Base-by-base conservation (phyloP, 2,329 filamentous ascomycete species). In the Cyclaneusma minus region DNA sequence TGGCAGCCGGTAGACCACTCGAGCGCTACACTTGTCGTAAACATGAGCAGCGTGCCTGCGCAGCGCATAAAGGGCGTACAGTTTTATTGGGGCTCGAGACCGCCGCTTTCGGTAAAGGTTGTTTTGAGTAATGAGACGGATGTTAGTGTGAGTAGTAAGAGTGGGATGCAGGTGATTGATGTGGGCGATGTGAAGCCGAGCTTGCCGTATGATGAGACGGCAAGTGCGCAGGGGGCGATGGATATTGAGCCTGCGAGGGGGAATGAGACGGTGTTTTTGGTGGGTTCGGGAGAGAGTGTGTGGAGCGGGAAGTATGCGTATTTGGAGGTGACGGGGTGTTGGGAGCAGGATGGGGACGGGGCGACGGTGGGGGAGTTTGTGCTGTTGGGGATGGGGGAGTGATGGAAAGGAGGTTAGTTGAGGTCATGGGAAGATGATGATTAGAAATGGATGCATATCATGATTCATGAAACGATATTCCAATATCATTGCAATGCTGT, bases 1-100 rank as follows among this genome's bases (percentile, higher is more conserved):
- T 81, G 74, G 74, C 71, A 78, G 40, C 72, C 74, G 0, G 41
- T 50, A 6, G 54, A 61, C 2, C 64, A 66, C 25, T 49, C 47
- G 1, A 54, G 60, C 4, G 56, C 63, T 15, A 62, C 62, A 4
- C 41, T 80, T 9, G 68, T 65, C 1, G 59, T 81, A 22, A 55
- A 65, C 13, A 52, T 71, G 21, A 40, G 41, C 3, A 25, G 36
- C 10, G 27, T 39, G 22, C 22, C 52, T 3, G 52, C 49, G 29
- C 43, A 54, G 13, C 58, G 51, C 1, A 49, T 68, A 24, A 48
- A 47, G 1, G 56, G 55, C 2, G 54, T 77, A 30, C 50, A 51
- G 24, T 73, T 74, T 42, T 65, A 73, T 43, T 77, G 66, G 68
- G 68, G 60, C 0, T 51, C 62, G 26, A 49, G 56, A 2, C 68